Evolutionary conservation across 805 yeast genomes (phyloP), one percentile per base, ranked within the genome.

Genomic region (Yamadazyma paraphyllophila): DNA sequence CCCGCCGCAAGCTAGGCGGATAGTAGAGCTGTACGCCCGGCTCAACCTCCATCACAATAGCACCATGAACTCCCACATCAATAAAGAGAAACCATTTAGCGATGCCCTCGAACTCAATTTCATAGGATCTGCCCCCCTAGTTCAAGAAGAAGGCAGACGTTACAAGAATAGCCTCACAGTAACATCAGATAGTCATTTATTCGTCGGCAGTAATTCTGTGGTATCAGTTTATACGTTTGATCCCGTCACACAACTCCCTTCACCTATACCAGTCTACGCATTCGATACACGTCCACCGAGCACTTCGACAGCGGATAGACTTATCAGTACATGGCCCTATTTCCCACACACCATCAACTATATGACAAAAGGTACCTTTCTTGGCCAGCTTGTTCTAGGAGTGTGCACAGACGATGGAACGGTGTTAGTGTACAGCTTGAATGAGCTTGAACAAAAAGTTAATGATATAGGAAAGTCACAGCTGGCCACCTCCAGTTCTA

Each of bases 341-440:
- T 69, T 65, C 40, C 85, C 85, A 1, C 84, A 80, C 56, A 69
- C 81, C 0, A 69, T 83, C 16, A 84, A 84, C 51, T 75, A 58
- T 51, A 41, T 83, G 36, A 77, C 71, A 43, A 40, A 37, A 9
- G 26, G 40, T 17, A n/a, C 12, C 15, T 37, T 37, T 15, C 26
- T 61, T 16, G 69, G 62, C 1, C 45, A 45, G 7, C 27, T 34
- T 2, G 74, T 77, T 0, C 46, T 85, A 6, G 73, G 68, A 1
- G 70, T 69, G 2, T 78, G 83, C 38, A 52, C 69, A 12, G 88
- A 83, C 55, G 81, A 80, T 57, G 88, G 88, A 0, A 53, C 75
- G 6, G 44, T 64, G 32, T 67, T 76, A 39, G 47, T 83, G 0
- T 43, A 43, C 25, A 27, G 24, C n/a, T 12, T 12, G 39, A n/a